Base-by-base conservation (phyloP, 257 asterid genomes). In the Sherardia arvensis region DNA sequence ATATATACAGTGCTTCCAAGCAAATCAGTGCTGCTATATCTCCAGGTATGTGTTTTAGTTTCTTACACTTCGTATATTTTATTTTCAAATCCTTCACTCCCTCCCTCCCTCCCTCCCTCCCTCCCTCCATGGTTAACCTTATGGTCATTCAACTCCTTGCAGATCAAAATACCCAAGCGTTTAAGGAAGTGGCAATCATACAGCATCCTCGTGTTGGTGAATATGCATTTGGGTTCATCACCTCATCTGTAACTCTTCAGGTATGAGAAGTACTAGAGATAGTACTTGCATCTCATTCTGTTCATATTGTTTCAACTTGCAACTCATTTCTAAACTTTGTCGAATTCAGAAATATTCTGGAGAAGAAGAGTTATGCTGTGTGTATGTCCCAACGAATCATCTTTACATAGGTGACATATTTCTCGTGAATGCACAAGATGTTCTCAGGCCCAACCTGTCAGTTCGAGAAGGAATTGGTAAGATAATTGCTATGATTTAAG, bases 171-270 rank as follows among this genome's bases (percentile, higher is more conserved):
- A 71, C 82, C 28, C 76, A 71, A 28, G 87, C 87, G 17, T 78
- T 81, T 64, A 81, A 81, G 75, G 87, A 81, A 73, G 87, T 81
- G 56, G 84, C 87, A 18, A 81, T 81, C 14, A 78, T 81, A 61
- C 64, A 82, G 70, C 86, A 81, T 69, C 87, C 87, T n/a, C 87
- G 87, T 8, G 68, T 81, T 12, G 84, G 87, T 56, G 87, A 81
- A 78, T 81, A 81, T 74, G 84, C 87, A 30, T 78, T 81, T 66
- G 84, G 87, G 25, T 81, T 81, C 69, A 78, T 81, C 65, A 81
- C 87, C 40, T 81, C 87, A 45, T 76, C 78, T 60, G 84, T 81
- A 7, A 26, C 64, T 29, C 82, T 78, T 47, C 80, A 78, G 87
- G 87, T 81, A 56, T 38, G 64, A 40, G 30, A 9, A 40, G n/a